Evolutionary conservation across 2,329 filamentous ascomycete species (phyloP), one percentile per base, ranked within the genome.

Genomic region (Verticillium tricorpus): DNA sequence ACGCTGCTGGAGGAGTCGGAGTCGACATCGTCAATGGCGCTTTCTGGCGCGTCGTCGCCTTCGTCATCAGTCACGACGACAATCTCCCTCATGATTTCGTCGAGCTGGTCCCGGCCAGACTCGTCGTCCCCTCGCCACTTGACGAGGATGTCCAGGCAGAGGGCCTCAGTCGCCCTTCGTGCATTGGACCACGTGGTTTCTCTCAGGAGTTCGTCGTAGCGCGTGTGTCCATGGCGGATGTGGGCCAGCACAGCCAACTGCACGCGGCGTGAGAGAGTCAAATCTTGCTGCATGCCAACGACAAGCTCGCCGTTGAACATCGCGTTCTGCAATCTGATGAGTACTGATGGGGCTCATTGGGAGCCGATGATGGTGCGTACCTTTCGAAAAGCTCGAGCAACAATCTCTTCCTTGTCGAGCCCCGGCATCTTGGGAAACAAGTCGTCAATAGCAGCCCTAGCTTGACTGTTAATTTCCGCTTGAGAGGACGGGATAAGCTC

Each of bases 91-190:
- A 89, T 76, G 62, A 89, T 88, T 69, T 89, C 86, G 62, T 89
- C 86, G 17, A 89, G 79, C 70, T 89, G 85, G 67, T 89, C 86
- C 57, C 86, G 83, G 31, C 87, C 87, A 19, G 83, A 89, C 71
- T 89, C 87, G 71, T 89, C 87, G 67, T 89, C 87, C 61, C 87
- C 87, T 76, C 87, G 86, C 87, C 87, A 89, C 82, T 89, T 89
- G 78, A 89, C 83, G 72, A 89, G 82, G 60, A 86, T 78, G 66
- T 89, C 86, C 56, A 89, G 76, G 65, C 87, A 89, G 15, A 86
- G 75, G 35, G 79, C 73, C 67, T 89, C 85, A 55, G 89, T 85
- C 50, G 81, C 80, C 73, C 82, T 87, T 64, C 87, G 80, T 59
- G 86, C 85, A 68, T 85, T 85, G 58, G 78, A 75, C 78, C 85